phyloP scores from a whole-genome alignment of 179 eudicot species.

The Camellia oleifera region DNA sequence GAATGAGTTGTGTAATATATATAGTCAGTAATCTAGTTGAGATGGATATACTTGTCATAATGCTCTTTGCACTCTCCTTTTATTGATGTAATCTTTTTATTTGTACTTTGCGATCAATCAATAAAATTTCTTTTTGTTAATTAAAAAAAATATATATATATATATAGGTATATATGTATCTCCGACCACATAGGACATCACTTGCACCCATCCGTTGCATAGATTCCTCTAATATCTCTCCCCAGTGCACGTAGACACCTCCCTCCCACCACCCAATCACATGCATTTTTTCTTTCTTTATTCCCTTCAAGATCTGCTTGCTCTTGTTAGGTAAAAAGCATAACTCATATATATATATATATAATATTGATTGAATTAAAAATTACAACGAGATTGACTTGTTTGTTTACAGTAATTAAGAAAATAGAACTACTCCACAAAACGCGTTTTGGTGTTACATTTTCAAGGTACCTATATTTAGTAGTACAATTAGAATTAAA shows the following conservation, averaged over 20 bases:
- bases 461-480: conserved; percentile 33
- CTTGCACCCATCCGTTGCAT: conserved; percentile 28
- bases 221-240: conserved; percentile 22
- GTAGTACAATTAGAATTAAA: neutral
- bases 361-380: too few relatives aligned
- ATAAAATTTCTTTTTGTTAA: too few relatives aligned
- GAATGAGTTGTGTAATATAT: neutral
- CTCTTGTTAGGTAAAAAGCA: conserved; percentile 7
- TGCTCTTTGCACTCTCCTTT: too few relatives aligned
- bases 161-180: neutral
- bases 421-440: conserved; percentile 15
- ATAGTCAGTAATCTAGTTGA: too few relatives aligned
- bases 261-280: neutral
- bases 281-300: neutral
- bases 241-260: conserved; percentile 12
- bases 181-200: conserved; percentile 33
- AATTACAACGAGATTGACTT: neutral
- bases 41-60: too few relatives aligned
- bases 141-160: neutral
- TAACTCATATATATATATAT: too few relatives aligned
- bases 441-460: conserved; percentile 31
- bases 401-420: conserved; percentile 13
- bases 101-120: too few relatives aligned
- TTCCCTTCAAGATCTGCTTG: neutral
- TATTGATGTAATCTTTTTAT: too few relatives aligned